These are phyloP conservation scores for Solanum hybrid DNA, from an alignment of 305 asterid genomes.

Conservation along the genomic window DNA sequence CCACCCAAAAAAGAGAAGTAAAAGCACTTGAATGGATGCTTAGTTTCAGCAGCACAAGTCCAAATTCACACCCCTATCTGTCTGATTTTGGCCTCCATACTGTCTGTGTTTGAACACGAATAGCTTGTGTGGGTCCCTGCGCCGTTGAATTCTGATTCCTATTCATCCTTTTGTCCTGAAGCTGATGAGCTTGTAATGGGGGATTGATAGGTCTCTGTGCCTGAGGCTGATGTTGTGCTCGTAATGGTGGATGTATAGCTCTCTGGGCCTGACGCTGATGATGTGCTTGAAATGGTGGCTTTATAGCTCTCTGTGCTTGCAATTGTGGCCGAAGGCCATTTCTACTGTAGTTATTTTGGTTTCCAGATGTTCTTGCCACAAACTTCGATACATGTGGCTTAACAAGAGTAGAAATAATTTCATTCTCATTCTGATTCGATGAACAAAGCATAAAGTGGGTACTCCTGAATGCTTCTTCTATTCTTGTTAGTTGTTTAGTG, in stretches of 20 bases:
- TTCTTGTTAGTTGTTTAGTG: slow-evolving; percentile 39
- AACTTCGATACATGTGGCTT: slow-evolving; percentile 37
- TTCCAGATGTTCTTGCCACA: slow-evolving; percentile 20
- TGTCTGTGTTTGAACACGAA: slow-evolving; percentile 3
- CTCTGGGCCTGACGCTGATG: neutral
- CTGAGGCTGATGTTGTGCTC: neutral
- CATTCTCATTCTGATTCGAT: slow-evolving; percentile 23
- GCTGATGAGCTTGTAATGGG: neutral
- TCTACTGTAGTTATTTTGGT: slow-evolving; percentile 19
- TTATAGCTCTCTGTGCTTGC: neutral
- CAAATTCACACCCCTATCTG: neutral
- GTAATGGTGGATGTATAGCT: slow-evolving; percentile 6
- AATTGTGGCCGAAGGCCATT: slow-evolving; percentile 20
- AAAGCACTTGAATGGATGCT: neutral
- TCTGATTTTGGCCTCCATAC: slow-evolving; percentile 10
- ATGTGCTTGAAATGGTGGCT: neutral
- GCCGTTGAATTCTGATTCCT: neutral
- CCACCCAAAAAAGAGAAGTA: neutral
- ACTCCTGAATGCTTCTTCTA: slow-evolving; percentile 43
- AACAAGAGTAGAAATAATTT: slow-evolving; percentile 33
- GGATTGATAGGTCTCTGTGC: neutral
- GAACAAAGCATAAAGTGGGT: slow-evolving; percentile 41
- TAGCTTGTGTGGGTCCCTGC: neutral
- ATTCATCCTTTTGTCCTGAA: neutral
- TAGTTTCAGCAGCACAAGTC: neutral